phyloP scores from a whole-genome alignment of 2,329 filamentous ascomycete species.

The Diplodia mutila region DNA sequence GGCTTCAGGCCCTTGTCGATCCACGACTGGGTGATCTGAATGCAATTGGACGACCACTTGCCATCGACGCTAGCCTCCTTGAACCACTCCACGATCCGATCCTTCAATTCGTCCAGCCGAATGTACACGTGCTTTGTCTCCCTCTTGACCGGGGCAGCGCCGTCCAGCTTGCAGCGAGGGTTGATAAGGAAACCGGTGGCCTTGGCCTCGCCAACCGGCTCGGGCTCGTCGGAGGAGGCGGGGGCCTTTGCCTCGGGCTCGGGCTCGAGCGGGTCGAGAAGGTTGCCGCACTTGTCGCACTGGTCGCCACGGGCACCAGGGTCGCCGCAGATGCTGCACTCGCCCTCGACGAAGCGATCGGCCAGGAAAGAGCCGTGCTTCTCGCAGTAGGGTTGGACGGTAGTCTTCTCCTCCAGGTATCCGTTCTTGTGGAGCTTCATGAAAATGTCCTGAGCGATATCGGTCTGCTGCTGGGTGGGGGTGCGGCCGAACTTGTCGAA shows the following conservation, averaged over 20 bases:
- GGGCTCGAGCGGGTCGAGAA: constrained; percentile 53
- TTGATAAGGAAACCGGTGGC: constrained; percentile 37
- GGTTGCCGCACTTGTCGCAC: constrained; percentile 56
- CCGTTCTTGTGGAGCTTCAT: constrained; percentile 84
- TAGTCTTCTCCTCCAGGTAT: constrained; percentile 83
- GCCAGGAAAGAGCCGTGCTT: constrained; percentile 55
- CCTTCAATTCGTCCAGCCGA: constrained; percentile 80
- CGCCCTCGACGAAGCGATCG: constrained; percentile 76
- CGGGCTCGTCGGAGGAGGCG: constrained; percentile 6
- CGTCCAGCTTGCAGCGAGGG: constrained; percentile 89
- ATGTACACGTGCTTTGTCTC: constrained; percentile 92
- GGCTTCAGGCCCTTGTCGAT: constrained; percentile 81
- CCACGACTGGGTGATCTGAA: constrained; percentile 79
- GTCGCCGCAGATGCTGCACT: constrained; percentile 70
- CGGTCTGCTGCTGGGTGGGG: constrained; percentile 83
- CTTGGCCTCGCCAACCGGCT: constrained; percentile 23
- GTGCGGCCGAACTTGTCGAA: constrained; percentile 97
- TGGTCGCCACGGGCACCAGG: constrained; percentile 58
- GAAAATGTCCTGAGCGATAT: constrained; percentile 93
- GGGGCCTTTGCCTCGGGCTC: constrained; percentile 23
- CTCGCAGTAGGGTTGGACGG: constrained; percentile 89
- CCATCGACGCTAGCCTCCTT: constrained; percentile 73
- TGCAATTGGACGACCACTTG: constrained; percentile 74
- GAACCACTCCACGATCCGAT: constrained; percentile 77
- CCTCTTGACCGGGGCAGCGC: constrained; percentile 74